A percentile compares a stretch with the other conserved stretches of the same genome.
Conservation (phyloP, 225 moss, liverwort and hornwort genomes). For the Lunularia cruciata region DNA sequence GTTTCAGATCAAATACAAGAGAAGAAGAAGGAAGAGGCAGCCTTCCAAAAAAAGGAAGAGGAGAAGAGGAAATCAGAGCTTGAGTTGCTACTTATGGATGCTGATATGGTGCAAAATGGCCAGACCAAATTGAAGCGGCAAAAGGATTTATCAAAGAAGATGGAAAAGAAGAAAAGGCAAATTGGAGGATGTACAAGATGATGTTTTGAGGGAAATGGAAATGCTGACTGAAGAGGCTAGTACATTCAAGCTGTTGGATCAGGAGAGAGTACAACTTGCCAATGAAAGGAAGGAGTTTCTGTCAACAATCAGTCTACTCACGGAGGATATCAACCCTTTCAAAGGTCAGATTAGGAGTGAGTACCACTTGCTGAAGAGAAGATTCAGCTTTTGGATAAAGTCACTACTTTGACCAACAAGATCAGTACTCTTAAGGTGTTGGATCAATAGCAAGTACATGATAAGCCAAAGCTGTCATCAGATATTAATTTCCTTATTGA, state of each 20-base stretch:
- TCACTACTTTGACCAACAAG: conserved; percentile 20
- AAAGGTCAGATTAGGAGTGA: conserved; percentile 31
- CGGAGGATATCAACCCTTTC: conserved; percentile 25
- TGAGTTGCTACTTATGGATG: too few species aligned
- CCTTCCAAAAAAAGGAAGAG: too few species aligned
- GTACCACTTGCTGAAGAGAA: conserved; percentile 13
- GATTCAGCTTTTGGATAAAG: conserved; percentile 15
- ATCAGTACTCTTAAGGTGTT: conserved; percentile 26
- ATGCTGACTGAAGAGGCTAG: conserved; percentile 25
- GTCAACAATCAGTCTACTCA: conserved; percentile 19
- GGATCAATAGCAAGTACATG: conserved; percentile 29
- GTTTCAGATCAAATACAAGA: too few species aligned
- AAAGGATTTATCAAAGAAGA: too few species aligned
- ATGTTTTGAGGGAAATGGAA: too few species aligned
- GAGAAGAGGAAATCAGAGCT: too few species aligned
- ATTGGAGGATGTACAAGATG: too few species aligned
- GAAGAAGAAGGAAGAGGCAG: too few species aligned
- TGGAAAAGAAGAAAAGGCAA: too few species aligned
- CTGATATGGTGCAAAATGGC: too few species aligned
- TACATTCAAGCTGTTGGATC: conserved; percentile 20
- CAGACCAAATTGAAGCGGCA: too few species aligned
- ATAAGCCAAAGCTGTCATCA: conserved; percentile 11
- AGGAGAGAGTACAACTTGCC: conserved; percentile 16
- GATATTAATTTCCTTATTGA: conserved; percentile 16
- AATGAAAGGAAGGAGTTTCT: conserved; percentile 28